Evolutionary conservation across 1,139 yeast species (phyloP).

Genomic region (Candida labiduridarum): DNA sequence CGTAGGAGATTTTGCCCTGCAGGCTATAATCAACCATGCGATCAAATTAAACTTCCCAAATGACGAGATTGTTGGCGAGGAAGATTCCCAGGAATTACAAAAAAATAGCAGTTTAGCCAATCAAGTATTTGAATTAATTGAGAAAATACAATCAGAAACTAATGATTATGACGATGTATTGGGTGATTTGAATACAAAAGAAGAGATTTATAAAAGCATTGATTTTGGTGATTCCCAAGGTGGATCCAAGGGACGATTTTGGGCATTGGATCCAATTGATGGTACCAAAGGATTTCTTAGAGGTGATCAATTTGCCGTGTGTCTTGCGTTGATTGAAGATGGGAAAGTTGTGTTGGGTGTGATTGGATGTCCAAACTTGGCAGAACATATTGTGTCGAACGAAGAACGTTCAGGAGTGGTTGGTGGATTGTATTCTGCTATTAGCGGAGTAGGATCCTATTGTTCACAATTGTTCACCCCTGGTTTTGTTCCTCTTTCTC

Average conservation of each 20-base stretch:
- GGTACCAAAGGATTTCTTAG: slow-evolving; percentile 97
- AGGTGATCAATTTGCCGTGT: slow-evolving; percentile 96
- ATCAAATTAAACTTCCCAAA: slow-evolving; percentile 74
- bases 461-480: slow-evolving; percentile 47
- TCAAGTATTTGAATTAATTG: slow-evolving; percentile 50
- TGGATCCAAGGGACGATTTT: slow-evolving; percentile 76
- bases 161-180: slow-evolving; percentile 26
- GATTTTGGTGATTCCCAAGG: slow-evolving; percentile 82
- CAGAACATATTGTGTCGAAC: slow-evolving; percentile 49
- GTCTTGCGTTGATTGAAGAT: slow-evolving; percentile 84
- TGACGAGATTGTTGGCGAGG: slow-evolving; percentile 94
- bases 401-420: slow-evolving; percentile 37
- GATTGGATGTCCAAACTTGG: slow-evolving; percentile 93
- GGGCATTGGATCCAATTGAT: slow-evolving; percentile 98
- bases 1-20: slow-evolving; percentile 95
- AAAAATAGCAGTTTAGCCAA: slow-evolving; percentile 42
- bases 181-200: slow-evolving; percentile 47
- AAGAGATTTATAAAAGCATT: slow-evolving; percentile 63
- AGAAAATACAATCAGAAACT: slow-evolving; percentile 43
- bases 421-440: slow-evolving; percentile 80
- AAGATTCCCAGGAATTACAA: slow-evolving; percentile 70
- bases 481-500: slow-evolving; percentile 38
- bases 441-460: slow-evolving; percentile 72
- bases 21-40: slow-evolving; percentile 87
- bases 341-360: slow-evolving; percentile 88